Evolutionary conservation across 2,329 filamentous ascomycete species (phyloP).

Genomic region (Penicillium thymicola): DNA sequence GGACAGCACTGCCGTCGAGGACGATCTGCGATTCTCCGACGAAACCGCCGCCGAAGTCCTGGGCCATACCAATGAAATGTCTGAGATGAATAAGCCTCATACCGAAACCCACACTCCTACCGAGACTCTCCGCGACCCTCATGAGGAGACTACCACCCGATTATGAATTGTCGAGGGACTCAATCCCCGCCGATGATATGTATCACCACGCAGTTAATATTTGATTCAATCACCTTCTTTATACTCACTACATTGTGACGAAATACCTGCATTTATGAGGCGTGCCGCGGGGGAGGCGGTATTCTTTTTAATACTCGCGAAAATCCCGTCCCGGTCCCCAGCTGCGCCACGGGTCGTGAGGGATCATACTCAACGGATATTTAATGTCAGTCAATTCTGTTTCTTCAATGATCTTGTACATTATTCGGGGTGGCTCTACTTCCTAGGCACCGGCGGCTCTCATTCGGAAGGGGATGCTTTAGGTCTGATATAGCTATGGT

Average conservation of each 20-base stretch:
- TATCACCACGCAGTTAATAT: constrained; percentile 5
- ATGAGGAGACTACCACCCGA: constrained; percentile 10
- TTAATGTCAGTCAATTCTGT: not conserved
- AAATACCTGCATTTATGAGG: constrained; percentile 16
- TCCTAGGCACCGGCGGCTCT: not conserved
- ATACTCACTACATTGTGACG: not conserved
- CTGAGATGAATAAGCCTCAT: constrained; percentile 19
- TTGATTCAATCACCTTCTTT: not conserved
- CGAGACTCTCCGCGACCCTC: constrained; percentile 1
- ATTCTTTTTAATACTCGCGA: not conserved
- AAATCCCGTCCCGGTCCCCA: not conserved
- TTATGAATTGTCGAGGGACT: not conserved
- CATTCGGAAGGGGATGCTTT: not conserved
- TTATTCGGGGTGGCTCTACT: not conserved
- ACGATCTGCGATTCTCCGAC: constrained; percentile 81
- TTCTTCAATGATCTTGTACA: constrained; percentile 5
- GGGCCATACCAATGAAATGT: constrained; percentile 21
- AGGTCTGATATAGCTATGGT: not conserved
- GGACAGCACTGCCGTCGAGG: constrained; percentile 75
- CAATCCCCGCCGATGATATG: not conserved
- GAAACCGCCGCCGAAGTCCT: constrained; percentile 72
- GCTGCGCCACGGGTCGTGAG: not conserved
- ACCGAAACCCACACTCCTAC: not conserved
- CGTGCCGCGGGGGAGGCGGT: not conserved
- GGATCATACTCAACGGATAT: not conserved